A percentile compares a stretch with the other conserved stretches of the same genome.
These are phyloP conservation scores for Epichloe uncinata DNA, from an alignment of 2,329 filamentous ascomycete genomes.

Conservation along the genomic window DNA sequence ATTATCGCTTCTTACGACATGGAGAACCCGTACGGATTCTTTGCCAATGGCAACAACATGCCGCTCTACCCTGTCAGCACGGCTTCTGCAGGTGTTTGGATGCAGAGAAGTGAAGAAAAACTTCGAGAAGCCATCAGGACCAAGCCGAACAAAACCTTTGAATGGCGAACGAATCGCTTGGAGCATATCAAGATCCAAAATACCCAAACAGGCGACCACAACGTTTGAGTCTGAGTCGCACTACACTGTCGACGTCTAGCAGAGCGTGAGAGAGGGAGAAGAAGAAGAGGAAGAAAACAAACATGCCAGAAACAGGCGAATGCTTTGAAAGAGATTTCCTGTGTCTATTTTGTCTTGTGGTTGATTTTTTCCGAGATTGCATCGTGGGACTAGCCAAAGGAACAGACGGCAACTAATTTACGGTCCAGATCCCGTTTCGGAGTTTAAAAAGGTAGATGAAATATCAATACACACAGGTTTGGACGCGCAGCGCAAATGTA, in stretches of 20 bases:
- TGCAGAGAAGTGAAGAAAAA: conserved; percentile 27
- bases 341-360: background rate
- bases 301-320: no score
- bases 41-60: conserved; percentile 28
- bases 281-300: no score
- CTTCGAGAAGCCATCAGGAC: conserved; percentile 25
- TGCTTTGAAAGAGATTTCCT: no score
- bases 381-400: background rate
- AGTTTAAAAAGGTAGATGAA: background rate
- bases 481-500: no score
- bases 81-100: conserved; percentile 24
- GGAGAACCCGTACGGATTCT: conserved; percentile 18
- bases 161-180: conserved; percentile 13
- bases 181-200: background rate
- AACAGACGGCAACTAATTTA: background rate
- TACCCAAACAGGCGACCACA: background rate
- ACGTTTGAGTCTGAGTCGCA: conserved; percentile 1
- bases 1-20: conserved; percentile 46
- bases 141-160: conserved; percentile 25
- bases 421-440: background rate
- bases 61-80: conserved; percentile 42
- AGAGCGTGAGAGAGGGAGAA: no score
- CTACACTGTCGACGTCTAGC: no score
- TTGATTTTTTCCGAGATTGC: background rate
- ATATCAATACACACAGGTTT: background rate